Percentiles rank a stretch among this genome's conserved stretches.
Evolutionary conservation across 129 eudicot species (phyloP).

Genomic region (Helichrysum umbraculigerum): DNA sequence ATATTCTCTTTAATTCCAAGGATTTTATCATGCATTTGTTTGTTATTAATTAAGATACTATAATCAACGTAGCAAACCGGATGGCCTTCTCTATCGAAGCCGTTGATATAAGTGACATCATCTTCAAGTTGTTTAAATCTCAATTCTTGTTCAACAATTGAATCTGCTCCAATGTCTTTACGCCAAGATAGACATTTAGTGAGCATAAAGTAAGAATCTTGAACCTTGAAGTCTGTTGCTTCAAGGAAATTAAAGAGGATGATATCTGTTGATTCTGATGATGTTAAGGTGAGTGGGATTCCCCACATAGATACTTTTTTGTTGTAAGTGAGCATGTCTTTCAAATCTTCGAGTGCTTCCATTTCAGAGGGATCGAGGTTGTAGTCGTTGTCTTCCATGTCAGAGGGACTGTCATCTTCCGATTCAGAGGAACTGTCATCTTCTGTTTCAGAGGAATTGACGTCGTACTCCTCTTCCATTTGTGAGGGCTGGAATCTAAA

Average conservation of each 20-base stretch:
- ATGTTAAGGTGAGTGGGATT: background rate
- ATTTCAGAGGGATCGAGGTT: too few species aligned
- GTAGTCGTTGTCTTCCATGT: too few species aligned
- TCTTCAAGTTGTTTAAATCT: background rate
- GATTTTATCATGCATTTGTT: constrained; percentile 44
- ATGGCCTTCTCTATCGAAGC: constrained; percentile 57
- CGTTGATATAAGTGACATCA: constrained; percentile 56
- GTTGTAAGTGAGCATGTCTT: too few species aligned
- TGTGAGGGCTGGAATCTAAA: too few species aligned
- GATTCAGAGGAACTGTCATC: too few species aligned
- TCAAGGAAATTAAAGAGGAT: background rate
- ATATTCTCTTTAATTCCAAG: constrained; percentile 55
- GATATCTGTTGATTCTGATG: background rate
- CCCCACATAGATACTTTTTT: background rate
- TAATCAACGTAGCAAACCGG: constrained; percentile 70
- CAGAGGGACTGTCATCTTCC: too few species aligned
- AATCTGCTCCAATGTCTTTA: background rate
- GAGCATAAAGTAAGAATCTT: background rate
- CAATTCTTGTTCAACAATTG: background rate
- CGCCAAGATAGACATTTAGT: background rate
- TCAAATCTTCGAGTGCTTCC: too few species aligned
- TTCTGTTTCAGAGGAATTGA: too few species aligned
- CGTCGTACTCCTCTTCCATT: too few species aligned
- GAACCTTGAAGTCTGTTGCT: background rate
- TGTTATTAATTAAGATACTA: constrained; percentile 45